Percentiles rank a stretch among this genome's conserved stretches.
phyloP scores from a whole-genome alignment of 176 grass and related monocot species.

The Oryza australiensis region DNA sequence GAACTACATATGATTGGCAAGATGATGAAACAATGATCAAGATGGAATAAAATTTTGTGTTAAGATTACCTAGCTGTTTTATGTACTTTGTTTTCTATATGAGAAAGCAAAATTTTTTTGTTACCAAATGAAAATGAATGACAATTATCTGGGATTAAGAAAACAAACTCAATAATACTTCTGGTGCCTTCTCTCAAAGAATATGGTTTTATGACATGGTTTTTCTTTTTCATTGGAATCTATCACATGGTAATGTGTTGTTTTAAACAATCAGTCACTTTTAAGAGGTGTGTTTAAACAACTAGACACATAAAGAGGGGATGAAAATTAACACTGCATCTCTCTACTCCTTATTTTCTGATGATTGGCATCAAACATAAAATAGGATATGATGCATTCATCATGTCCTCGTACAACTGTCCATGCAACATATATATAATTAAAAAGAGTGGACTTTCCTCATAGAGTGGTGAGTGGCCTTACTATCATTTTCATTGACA shows the following conservation, averaged over 20 bases:
- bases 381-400: neutral
- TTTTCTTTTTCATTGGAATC: too few relatives aligned
- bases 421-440: neutral
- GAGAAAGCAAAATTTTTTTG: neutral
- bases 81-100: neutral
- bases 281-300: neutral
- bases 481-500: neutral
- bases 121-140: neutral
- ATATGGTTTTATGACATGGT: neutral
- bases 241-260: neutral
- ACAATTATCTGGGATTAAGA: neutral
- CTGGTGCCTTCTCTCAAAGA: neutral
- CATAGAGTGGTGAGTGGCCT: neutral
- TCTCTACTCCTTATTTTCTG: neutral
- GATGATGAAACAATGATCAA: neutral
- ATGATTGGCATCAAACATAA: neutral
- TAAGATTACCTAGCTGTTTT: neutral
- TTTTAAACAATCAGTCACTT: neutral
- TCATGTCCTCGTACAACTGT: neutral
- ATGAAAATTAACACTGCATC: too few relatives aligned
- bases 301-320: neutral
- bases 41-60: neutral
- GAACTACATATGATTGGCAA: neutral
- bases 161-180: neutral
- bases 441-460: neutral